These are phyloP conservation scores for Leptosphaerulina australis DNA, from an alignment of 2,329 filamentous ascomycete genomes.

Conservation along the genomic window DNA sequence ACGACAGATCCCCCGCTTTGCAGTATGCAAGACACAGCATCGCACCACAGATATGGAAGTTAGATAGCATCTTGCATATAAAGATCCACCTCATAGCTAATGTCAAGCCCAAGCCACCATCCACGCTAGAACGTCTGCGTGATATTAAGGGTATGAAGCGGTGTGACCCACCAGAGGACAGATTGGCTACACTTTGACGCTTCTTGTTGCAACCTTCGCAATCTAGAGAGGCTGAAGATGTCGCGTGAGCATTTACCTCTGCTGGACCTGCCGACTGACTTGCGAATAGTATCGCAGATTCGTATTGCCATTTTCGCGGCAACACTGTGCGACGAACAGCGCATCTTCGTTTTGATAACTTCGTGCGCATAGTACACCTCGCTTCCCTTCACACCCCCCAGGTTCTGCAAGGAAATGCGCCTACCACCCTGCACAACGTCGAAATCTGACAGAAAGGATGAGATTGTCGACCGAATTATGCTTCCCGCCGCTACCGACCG, in stretches of 20 bases:
- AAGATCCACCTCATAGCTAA: constrained; percentile 4
- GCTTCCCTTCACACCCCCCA: background rate
- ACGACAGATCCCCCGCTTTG: background rate
- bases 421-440: background rate
- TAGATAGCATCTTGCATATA: background rate
- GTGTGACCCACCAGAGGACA: constrained; percentile 28
- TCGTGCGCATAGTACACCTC: background rate
- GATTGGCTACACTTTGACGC: no score
- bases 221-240: constrained; percentile 11
- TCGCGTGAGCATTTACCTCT: constrained; percentile 36
- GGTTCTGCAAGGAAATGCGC: background rate
- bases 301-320: background rate
- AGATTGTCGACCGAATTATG: background rate
- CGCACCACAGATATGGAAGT: background rate
- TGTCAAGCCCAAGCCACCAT: constrained; percentile 19
- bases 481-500: constrained; percentile 12
- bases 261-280: constrained; percentile 1
- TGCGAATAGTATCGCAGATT: background rate
- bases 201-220: background rate
- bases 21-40: constrained; percentile 4
- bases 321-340: background rate
- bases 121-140: constrained; percentile 20
- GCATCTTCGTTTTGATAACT: background rate
- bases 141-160: constrained; percentile 30
- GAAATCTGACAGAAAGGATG: constrained; percentile 1